Evolutionary conservation across 805 yeast species (phyloP), one percentile per base, ranked within the genome.

Genomic region (Lipomyces sp.): DNA sequence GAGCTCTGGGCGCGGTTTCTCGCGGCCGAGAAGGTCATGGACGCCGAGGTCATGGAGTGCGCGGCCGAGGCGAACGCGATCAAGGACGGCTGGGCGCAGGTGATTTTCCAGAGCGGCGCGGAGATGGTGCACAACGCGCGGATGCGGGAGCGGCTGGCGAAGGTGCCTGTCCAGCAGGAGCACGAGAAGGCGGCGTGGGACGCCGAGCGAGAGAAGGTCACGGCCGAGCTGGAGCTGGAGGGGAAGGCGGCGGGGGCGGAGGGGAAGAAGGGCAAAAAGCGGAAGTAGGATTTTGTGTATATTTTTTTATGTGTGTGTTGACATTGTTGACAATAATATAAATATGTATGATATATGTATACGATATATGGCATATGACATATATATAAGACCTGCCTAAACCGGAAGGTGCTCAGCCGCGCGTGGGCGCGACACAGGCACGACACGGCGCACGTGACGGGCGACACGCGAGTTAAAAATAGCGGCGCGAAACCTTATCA

Each of bases 61-160:
- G 82, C 86, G 4, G 70, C 67, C 48, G 96, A 87, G 68, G 88
- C 93, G 38, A 88, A 86, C 65, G 59, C 70, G 16, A 71, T 78
- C 58, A 84, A 86, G 63, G 79, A 81, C 39, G 91, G 88, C 31
- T 90, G 96, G 96, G 80, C 83, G 6, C 84, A 79, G 57, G 70
- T 76, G 39, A 79, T 88, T 62, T 84, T 88, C 63, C 85, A 85
- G 8, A 77, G 83, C 13, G 83, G 90, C 39, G 91, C 85, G 66
- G 97, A 93, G 65, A 83, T 91, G 45, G 87, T 95, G 57, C 86
- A 89, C 69, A 93, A 91, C 66, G 91, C 86, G 69, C 96, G 96
- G 1, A 73, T 91, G 46, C 79, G 91, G 69, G 81, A 93, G 73
- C 83, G 97, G 63, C 68, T 82, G 31, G 60, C 45, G 24, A 32